A percentile compares a stretch with the other conserved stretches of the same genome.
Conservation (phyloP, 2,329 filamentous ascomycete species). For the Catunica adiposa region DNA sequence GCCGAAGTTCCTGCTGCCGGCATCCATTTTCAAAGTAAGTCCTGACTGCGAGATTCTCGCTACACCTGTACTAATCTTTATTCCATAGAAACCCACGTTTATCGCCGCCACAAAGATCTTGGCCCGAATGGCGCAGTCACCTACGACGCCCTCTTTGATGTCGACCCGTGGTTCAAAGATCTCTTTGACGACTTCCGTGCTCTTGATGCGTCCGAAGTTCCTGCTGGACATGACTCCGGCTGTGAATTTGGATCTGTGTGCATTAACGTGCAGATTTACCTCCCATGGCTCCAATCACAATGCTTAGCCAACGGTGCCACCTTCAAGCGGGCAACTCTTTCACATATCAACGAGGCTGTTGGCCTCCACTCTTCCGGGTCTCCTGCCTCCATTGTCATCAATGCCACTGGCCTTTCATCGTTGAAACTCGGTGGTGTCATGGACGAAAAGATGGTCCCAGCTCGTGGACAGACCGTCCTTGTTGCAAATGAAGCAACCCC, state of each 20-base stretch:
- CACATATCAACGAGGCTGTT: constrained; percentile 56
- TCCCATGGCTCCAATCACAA: constrained; percentile 70
- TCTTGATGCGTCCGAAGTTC: constrained; percentile 41
- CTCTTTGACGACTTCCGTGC: constrained; percentile 54
- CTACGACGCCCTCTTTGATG: constrained; percentile 48
- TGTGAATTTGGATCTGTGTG: constrained; percentile 71
- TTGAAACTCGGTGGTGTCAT: constrained; percentile 64
- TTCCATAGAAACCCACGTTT: constrained; percentile 29
- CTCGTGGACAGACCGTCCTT: constrained; percentile 67
- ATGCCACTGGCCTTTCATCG: constrained; percentile 68
- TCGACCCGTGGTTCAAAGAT: constrained; percentile 58
- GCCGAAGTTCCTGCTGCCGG: constrained; percentile 58
- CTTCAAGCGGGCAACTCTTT: constrained; percentile 44
- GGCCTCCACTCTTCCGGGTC: background rate
- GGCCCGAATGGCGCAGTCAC: constrained; percentile 20
- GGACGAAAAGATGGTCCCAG: constrained; percentile 57
- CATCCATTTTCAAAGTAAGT: constrained; percentile 56
- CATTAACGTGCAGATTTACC: constrained; percentile 79
- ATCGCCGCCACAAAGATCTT: constrained; percentile 46
- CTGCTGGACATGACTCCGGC: constrained; percentile 50
- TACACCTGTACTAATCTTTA: background rate
- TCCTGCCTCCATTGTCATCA: constrained; percentile 44
- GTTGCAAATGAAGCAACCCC: constrained; percentile 60
- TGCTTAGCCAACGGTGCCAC: constrained; percentile 58
- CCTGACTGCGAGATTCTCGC: background rate